phyloP scores from a whole-genome alignment of 2,329 filamentous ascomycete genomes.

The Aureobasidium subglaciale region DNA sequence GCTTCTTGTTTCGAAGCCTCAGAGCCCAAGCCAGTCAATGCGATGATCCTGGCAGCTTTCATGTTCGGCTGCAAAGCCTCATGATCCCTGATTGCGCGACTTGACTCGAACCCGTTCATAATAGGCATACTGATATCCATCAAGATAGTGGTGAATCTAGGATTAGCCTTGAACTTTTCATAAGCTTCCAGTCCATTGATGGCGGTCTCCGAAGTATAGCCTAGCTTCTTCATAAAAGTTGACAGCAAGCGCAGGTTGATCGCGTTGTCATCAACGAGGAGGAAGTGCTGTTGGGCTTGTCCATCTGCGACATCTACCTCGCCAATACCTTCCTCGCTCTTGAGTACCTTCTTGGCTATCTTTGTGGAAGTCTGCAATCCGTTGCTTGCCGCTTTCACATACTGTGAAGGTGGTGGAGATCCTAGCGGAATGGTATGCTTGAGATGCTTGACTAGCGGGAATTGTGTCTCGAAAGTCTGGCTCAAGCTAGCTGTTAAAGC shows the following conservation, averaged over 20 bases:
- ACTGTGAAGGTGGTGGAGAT: not conserved
- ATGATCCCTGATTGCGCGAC: conserved; percentile 25
- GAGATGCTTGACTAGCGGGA: too few species aligned
- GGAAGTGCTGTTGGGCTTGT: conserved; percentile 1
- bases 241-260: conserved; percentile 2
- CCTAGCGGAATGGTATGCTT: too few species aligned
- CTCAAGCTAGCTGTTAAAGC: not conserved
- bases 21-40: conserved; percentile 21
- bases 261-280: conserved; percentile 13
- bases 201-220: not conserved
- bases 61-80: conserved; percentile 18
- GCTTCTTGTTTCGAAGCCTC: conserved; percentile 22
- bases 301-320: too few species aligned
- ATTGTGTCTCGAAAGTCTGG: not conserved
- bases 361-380: not conserved
- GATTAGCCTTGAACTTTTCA: not conserved
- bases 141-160: conserved; percentile 12
- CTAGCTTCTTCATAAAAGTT: conserved; percentile 6
- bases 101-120: conserved; percentile 26
- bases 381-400: not conserved
- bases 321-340: too few species aligned
- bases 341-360: not conserved
- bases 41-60: conserved; percentile 19
- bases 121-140: conserved; percentile 18
- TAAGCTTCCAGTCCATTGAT: not conserved